Conservation (phyloP, 2,329 filamentous ascomycete species). For the Clarireedia paspali region DNA sequence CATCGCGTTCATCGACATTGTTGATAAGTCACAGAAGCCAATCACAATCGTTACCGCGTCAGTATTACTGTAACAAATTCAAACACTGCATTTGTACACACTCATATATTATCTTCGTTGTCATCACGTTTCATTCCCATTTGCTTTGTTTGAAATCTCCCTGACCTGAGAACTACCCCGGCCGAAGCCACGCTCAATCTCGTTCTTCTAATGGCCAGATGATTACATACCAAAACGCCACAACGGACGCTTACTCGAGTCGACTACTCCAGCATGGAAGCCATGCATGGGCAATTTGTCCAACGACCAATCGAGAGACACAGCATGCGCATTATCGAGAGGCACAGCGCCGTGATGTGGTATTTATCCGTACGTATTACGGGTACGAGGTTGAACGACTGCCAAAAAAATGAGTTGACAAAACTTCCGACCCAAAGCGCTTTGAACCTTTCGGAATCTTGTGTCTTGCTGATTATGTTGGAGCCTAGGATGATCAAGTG, state of each 20-base stretch:
- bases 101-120: not conserved
- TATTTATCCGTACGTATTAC: not conserved
- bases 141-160: not conserved
- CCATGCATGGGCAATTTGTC: not conserved
- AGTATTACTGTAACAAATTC: no score
- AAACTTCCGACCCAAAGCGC: not conserved
- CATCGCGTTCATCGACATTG: no score
- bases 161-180: not conserved
- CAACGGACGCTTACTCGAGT: conserved; percentile 4
- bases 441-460: conserved; percentile 1
- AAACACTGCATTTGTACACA: no score
- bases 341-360: not conserved
- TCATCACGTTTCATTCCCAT: not conserved
- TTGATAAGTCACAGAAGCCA: no score
- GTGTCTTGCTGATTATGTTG: not conserved
- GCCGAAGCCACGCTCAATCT: not conserved
- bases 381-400: not conserved
- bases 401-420: not conserved
- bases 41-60: no score
- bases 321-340: not conserved
- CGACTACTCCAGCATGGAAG: not conserved
- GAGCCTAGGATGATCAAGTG: conserved; percentile 10
- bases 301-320: not conserved
- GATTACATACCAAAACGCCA: not conserved
- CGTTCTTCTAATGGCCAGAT: not conserved